phyloP scores from a whole-genome alignment of 495 filamentous ascomycete species.

The Neurospora tetraspora region DNA sequence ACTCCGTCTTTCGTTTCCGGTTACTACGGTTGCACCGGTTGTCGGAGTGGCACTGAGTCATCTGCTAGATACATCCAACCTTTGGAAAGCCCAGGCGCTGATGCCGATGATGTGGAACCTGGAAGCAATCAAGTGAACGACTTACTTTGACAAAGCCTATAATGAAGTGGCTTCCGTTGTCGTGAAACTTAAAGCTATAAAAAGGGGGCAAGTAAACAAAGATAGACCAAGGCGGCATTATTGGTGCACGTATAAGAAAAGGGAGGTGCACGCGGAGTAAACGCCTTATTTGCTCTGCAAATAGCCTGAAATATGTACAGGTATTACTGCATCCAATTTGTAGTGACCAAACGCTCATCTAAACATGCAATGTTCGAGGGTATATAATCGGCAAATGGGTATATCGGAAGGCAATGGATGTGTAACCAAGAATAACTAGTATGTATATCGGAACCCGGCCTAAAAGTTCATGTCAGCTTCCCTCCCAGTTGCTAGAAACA shows the following conservation, averaged over 20 bases:
- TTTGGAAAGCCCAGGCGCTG: not conserved
- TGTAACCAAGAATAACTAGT: constrained; percentile 1
- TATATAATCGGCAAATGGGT: not conserved
- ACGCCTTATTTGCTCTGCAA: not conserved
- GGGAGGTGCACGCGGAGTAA: not conserved
- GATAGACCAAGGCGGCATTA: not conserved
- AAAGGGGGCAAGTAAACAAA: not conserved
- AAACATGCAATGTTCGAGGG: not conserved
- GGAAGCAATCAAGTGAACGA: not conserved
- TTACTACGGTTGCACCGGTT: not conserved
- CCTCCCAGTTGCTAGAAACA: not conserved
- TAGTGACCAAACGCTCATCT: not conserved
- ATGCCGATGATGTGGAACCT: not conserved
- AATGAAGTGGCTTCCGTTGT: not conserved
- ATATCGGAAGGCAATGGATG: not conserved
- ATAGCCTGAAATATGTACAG: not conserved
- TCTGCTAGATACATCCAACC: not conserved
- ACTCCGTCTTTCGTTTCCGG: not conserved
- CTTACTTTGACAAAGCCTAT: not conserved
- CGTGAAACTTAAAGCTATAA: not conserved
- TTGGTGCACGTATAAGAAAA: not conserved
- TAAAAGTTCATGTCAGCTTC: not conserved
- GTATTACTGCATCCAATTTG: not conserved
- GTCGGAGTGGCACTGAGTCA: not conserved
- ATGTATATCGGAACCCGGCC: constrained; percentile 17